Evolutionary conservation across 345 rosid species (phyloP).

Genomic region (Geranium brycei): DNA sequence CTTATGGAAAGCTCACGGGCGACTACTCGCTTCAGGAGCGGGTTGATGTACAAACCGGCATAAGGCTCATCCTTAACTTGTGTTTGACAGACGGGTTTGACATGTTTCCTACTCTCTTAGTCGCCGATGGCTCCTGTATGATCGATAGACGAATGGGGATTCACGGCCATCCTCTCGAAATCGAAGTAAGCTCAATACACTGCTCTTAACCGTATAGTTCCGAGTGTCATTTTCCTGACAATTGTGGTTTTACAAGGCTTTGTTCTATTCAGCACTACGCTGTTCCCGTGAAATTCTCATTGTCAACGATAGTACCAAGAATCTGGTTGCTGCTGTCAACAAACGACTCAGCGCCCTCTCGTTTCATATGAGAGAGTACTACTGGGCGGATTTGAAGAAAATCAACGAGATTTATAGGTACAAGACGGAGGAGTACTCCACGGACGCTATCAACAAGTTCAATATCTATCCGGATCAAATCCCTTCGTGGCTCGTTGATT

Average conservation of each 20-base stretch:
- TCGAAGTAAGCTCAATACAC: slow-evolving; percentile 42
- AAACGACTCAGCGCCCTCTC: slow-evolving; percentile 78
- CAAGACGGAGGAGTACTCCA: slow-evolving; percentile 86
- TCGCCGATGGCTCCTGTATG: slow-evolving; percentile 96
- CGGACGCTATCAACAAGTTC: slow-evolving; percentile 80
- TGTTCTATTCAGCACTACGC: slow-evolving; percentile 84
- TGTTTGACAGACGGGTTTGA: slow-evolving; percentile 86
- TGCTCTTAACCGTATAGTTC: background rate
- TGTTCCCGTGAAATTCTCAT: slow-evolving; percentile 75
- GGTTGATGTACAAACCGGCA: slow-evolving; percentile 96
- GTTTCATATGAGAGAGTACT: slow-evolving; percentile 82
- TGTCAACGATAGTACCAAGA: slow-evolving; percentile 71
- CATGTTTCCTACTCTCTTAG: slow-evolving; percentile 91
- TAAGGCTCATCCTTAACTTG: slow-evolving; percentile 62
- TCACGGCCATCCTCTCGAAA: slow-evolving; percentile 95
- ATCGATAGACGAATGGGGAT: slow-evolving; percentile 96
- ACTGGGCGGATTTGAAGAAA: slow-evolving; percentile 76
- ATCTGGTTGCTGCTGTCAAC: slow-evolving; percentile 69
- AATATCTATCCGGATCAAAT: slow-evolving; percentile 95
- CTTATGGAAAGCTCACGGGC: slow-evolving; percentile 83
- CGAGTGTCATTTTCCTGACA: slow-evolving; percentile 2
- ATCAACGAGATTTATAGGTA: slow-evolving; percentile 91
- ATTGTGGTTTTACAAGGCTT: slow-evolving; percentile 44
- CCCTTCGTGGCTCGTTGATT: slow-evolving; percentile 88
- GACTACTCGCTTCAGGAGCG: slow-evolving; percentile 79